Evolutionary conservation across 1,284 basidiomycete species (phyloP).

Genomic region (Ceratobasidium sp.): DNA sequence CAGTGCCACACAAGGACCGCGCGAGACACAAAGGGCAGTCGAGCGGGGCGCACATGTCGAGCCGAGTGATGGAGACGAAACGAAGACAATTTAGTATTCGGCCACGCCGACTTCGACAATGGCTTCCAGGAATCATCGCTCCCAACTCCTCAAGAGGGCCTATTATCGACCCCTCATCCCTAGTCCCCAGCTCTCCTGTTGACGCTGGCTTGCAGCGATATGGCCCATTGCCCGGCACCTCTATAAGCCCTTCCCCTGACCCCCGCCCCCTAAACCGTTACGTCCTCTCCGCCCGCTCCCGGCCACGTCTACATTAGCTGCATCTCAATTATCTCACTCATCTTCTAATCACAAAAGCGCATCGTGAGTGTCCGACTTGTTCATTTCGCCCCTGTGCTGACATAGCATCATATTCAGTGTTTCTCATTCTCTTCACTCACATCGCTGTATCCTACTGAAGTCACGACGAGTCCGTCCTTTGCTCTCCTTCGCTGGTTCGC

Average conservation of each 20-base stretch:
- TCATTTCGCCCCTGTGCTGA: constrained; percentile 9
- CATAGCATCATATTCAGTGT: not conserved
- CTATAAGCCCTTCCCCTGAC: constrained; percentile 8
- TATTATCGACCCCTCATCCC: constrained; percentile 3
- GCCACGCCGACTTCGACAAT: constrained; percentile 8
- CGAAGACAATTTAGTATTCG: not conserved
- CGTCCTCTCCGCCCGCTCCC: not conserved
- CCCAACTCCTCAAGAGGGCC: constrained; percentile 22
- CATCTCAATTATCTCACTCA: constrained; percentile 9
- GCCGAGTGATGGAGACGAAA: not conserved
- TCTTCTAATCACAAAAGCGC: constrained; percentile 29
- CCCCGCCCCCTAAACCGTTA: not conserved
- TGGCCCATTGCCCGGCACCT: not conserved
- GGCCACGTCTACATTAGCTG: not conserved
- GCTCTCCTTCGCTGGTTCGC: constrained; percentile 17
- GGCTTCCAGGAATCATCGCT: constrained; percentile 27
- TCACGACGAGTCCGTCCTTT: constrained; percentile 10
- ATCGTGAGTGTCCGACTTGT: constrained; percentile 2
- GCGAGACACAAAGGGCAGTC: constrained; percentile 17
- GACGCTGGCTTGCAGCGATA: constrained; percentile 15
- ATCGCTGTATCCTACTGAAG: constrained; percentile 9
- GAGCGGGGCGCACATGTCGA: not conserved
- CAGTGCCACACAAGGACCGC: constrained; percentile 13
- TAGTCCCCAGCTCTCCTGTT: constrained; percentile 5
- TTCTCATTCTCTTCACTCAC: constrained; percentile 1